Evolutionary conservation across 768 basidiomycete species (phyloP).

Genomic region (Amanita thiersii): DNA sequence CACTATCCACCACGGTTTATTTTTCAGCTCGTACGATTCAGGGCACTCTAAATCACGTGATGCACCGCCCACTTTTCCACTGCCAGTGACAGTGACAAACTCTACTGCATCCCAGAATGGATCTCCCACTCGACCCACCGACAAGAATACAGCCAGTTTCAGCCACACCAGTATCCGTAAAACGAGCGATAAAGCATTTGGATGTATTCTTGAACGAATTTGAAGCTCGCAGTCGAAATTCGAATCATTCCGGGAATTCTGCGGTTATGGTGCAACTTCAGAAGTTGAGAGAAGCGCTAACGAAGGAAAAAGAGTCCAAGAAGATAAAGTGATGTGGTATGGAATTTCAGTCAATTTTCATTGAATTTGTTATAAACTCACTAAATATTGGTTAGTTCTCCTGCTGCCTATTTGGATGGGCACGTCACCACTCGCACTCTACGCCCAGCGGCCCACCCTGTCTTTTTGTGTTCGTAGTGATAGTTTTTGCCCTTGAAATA

Average conservation of each 20-base stretch:
- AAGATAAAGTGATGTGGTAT: background rate
- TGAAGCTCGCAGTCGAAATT: constrained; percentile 31
- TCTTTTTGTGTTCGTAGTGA: no score
- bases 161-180: constrained; percentile 28
- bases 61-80: no score
- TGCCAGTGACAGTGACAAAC: no score
- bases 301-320: constrained; percentile 33
- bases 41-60: no score
- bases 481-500: no score
- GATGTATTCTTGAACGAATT: constrained; percentile 43
- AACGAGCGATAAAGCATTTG: constrained; percentile 29
- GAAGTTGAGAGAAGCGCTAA: constrained; percentile 45
- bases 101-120: no score
- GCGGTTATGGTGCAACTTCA: constrained; percentile 53
- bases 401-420: no score
- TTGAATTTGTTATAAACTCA: no score
- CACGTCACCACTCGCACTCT: no score
- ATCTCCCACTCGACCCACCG: constrained; percentile 38
- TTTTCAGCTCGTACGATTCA: background rate
- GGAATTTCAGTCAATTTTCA: background rate
- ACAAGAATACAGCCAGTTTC: constrained; percentile 33
- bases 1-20: no score
- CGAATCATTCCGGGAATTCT: constrained; percentile 42
- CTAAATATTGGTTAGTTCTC: no score
- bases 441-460: no score